A percentile compares a stretch with the other conserved stretches of the same genome.
These are phyloP conservation scores for Ceratobasidium sp. DNA, from an alignment of 1,284 basidiomycete genomes.

Conservation along the genomic window DNA sequence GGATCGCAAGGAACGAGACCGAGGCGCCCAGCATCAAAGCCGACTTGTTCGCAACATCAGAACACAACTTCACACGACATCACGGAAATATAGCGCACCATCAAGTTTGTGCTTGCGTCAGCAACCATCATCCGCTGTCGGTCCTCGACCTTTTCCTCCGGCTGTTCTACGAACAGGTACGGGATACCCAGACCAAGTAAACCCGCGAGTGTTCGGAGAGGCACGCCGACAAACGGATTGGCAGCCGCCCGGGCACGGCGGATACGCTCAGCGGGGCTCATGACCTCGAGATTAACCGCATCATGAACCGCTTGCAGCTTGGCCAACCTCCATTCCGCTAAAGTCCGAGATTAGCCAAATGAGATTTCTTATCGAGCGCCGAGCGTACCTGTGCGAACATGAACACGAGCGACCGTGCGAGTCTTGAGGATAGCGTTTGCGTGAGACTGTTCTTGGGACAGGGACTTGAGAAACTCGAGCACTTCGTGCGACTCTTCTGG, in stretches of 20 bases:
- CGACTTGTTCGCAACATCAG: slow-evolving; percentile 31
- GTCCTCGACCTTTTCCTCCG: slow-evolving; percentile 38
- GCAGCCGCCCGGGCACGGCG: slow-evolving; percentile 32
- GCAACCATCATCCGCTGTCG: slow-evolving; percentile 42
- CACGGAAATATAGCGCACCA: slow-evolving; percentile 31
- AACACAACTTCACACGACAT: slow-evolving; percentile 14
- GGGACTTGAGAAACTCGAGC: slow-evolving; percentile 46
- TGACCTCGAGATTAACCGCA: slow-evolving; percentile 37
- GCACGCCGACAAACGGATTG: slow-evolving; percentile 44
- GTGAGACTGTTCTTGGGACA: slow-evolving; percentile 34
- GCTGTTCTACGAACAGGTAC: slow-evolving; percentile 46
- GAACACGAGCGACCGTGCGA: slow-evolving; percentile 46
- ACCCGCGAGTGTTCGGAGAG: slow-evolving; percentile 42
- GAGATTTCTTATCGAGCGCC: not conserved
- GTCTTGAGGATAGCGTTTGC: slow-evolving; percentile 45
- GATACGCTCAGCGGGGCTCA: slow-evolving; percentile 39
- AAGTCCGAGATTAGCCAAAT: not conserved
- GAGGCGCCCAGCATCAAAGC: slow-evolving; percentile 45
- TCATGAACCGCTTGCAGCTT: slow-evolving; percentile 42
- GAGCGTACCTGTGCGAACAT: slow-evolving; percentile 42
- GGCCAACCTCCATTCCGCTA: slow-evolving; percentile 42
- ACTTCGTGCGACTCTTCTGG: slow-evolving; percentile 47
- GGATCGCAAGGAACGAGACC: slow-evolving; percentile 47
- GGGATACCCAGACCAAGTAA: slow-evolving; percentile 48
- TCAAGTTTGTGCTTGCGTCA: slow-evolving; percentile 45